Evolutionary conservation across 208 protist species (phyloP).

Genomic region (Leishmania mexicana): DNA sequence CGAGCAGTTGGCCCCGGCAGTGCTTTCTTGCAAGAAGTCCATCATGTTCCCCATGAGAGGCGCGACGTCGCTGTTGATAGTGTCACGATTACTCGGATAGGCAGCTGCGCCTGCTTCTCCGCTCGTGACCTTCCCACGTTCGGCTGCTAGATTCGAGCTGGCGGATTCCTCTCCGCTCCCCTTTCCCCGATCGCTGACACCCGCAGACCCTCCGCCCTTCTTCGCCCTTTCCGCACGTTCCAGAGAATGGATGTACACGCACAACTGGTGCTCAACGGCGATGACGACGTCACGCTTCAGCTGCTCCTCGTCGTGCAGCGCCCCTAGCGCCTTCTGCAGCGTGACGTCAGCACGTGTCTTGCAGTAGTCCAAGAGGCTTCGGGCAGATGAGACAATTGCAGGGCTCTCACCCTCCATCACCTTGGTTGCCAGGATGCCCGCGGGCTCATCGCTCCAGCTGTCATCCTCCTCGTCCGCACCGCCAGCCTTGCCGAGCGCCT

Average conservation of each 20-base stretch:
- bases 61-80: background rate
- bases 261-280: conserved; percentile 51
- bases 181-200: background rate
- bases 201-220: background rate
- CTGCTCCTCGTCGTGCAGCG: conserved; percentile 39
- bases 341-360: conserved; percentile 22
- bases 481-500: conserved; percentile 17
- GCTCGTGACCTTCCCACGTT: background rate
- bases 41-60: conserved; percentile 7
- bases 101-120: background rate
- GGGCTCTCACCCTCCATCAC: too few species aligned
- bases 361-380: conserved; percentile 33
- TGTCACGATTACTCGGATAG: background rate
- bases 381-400: conserved; percentile 21
- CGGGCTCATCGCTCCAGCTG: conserved; percentile 35
- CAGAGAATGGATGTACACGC: conserved; percentile 31
- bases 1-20: background rate
- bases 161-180: background rate
- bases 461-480: conserved; percentile 28
- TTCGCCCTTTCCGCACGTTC: conserved; percentile 3
- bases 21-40: conserved; percentile 7
- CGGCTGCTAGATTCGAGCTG: background rate
- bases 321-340: conserved; percentile 13
- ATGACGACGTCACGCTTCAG: conserved; percentile 46
- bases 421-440: background rate